A percentile compares a stretch with the other conserved stretches of the same genome.
Evolutionary conservation across 345 rosid species (phyloP).

Genomic region (Citrus unshiu): DNA sequence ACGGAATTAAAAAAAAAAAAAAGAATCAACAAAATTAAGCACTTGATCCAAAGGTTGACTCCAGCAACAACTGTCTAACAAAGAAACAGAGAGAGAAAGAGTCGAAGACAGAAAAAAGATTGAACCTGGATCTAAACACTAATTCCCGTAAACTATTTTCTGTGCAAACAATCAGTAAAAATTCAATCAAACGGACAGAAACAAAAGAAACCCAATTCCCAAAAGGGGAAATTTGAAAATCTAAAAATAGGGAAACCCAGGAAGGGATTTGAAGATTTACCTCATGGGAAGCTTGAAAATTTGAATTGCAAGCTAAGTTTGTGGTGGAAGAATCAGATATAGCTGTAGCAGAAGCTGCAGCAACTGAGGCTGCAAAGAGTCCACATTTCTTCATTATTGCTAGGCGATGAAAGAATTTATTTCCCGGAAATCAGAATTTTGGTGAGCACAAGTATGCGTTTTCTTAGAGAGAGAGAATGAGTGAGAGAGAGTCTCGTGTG

Average conservation of each 20-base stretch:
- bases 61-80: neutral
- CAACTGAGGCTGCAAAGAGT: constrained; percentile 44
- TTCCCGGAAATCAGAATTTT: neutral
- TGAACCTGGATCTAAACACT: neutral
- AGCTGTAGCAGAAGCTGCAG: constrained; percentile 51
- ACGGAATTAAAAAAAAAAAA: too few relatives aligned
- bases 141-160: constrained; percentile 1
- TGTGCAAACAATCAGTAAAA: constrained; percentile 12
- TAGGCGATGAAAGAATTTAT: neutral
- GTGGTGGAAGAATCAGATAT: constrained; percentile 41
- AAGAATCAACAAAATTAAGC: neutral
- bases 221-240: neutral
- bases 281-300: constrained; percentile 37
- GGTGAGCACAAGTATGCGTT: neutral
- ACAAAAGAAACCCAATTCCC: neutral
- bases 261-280: constrained; percentile 18
- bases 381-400: constrained; percentile 62
- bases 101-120: neutral
- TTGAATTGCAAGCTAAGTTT: constrained; percentile 22
- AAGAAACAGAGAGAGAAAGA: neutral
- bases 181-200: neutral
- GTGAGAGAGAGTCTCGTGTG: too few relatives aligned
- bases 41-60: neutral
- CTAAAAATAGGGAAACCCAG: constrained; percentile 9
- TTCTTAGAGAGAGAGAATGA: neutral